A percentile compares a stretch with the other conserved stretches of the same genome.
These are phyloP conservation scores for Nitzschia inconspicua DNA, from an alignment of 108 stramenopile genomes.

Conservation along the genomic window DNA sequence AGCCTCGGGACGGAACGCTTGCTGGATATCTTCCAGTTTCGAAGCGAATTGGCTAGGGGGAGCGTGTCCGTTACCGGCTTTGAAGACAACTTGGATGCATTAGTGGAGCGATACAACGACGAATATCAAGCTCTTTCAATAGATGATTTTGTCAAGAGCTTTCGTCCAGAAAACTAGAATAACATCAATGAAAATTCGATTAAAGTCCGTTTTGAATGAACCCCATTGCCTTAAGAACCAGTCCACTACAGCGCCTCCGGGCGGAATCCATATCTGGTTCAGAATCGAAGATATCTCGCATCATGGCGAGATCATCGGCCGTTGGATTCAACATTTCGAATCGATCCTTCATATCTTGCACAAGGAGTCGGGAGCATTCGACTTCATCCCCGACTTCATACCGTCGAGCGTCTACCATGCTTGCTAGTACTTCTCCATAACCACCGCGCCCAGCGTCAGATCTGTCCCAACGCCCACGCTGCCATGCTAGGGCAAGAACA, in stretches of 20 bases:
- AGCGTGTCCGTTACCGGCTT: neutral
- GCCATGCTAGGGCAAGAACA: constrained; percentile 68
- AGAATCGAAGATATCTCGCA: constrained; percentile 33
- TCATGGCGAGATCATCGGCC: constrained; percentile 29
- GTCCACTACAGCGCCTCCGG: constrained; percentile 53
- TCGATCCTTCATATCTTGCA: constrained; percentile 54
- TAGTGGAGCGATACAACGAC: constrained; percentile 33
- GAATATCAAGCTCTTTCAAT: constrained; percentile 37
- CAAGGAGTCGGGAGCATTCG: constrained; percentile 31
- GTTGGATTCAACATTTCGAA: constrained; percentile 33
- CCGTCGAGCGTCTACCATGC: constrained; percentile 62
- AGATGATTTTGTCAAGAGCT: constrained; percentile 21
- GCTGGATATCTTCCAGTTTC: constrained; percentile 74
- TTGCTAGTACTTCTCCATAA: constrained; percentile 54
- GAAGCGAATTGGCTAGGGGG: constrained; percentile 10
- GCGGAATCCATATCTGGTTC: constrained; percentile 42
- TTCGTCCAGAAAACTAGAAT: neutral
- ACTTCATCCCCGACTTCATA: constrained; percentile 54
- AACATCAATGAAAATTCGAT: too few relatives aligned
- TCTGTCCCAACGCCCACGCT: constrained; percentile 59
- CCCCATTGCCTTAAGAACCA: constrained; percentile 72
- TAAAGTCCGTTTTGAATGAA: too few relatives aligned
- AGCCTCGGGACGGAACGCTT: constrained; percentile 88
- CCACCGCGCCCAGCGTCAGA: constrained; percentile 46
- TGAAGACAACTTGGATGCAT: constrained; percentile 16